Conservation (phyloP, 2,329 filamentous ascomycete genomes). For the Xylariomycetidae sp. region DNA sequence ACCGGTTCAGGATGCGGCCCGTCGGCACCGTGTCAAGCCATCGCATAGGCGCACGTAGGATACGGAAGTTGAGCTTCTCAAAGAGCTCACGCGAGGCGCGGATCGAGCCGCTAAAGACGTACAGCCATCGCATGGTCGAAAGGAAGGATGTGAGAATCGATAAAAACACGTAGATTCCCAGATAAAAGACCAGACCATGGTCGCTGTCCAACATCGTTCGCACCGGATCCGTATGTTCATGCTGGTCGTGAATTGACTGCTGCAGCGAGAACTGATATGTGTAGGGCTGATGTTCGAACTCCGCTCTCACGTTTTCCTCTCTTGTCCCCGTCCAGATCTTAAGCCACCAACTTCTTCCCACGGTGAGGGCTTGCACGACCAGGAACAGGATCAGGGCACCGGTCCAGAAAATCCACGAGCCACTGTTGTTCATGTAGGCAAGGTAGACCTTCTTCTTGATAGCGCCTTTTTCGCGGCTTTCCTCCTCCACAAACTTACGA, state of each 20-base stretch:
- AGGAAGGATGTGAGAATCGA: constrained; percentile 53
- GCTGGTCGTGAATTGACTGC: constrained; percentile 39
- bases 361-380: constrained; percentile 47
- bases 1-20: constrained; percentile 72
- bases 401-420: constrained; percentile 57
- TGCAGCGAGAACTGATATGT: constrained; percentile 43
- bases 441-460: constrained; percentile 65
- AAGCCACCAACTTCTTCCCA: constrained; percentile 62
- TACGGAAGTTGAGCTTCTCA: constrained; percentile 57
- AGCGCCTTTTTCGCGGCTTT: constrained; percentile 65
- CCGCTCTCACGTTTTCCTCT: constrained; percentile 24
- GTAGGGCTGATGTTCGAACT: constrained; percentile 29
- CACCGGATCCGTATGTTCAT: too few species aligned
- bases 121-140: constrained; percentile 58
- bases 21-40: constrained; percentile 79
- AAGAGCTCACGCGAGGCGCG: constrained; percentile 67
- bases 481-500: constrained; percentile 73
- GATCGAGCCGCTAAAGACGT: constrained; percentile 61
- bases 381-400: constrained; percentile 50
- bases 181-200: constrained; percentile 54
- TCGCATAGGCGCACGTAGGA: constrained; percentile 68
- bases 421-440: constrained; percentile 62
- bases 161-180: constrained; percentile 62
- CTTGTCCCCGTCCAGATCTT: constrained; percentile 54
- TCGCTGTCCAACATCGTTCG: constrained; percentile 23